These are phyloP conservation scores for Plasmodium gaboni DNA, from an alignment of 169 alveolate genomes.

Conservation along the genomic window DNA sequence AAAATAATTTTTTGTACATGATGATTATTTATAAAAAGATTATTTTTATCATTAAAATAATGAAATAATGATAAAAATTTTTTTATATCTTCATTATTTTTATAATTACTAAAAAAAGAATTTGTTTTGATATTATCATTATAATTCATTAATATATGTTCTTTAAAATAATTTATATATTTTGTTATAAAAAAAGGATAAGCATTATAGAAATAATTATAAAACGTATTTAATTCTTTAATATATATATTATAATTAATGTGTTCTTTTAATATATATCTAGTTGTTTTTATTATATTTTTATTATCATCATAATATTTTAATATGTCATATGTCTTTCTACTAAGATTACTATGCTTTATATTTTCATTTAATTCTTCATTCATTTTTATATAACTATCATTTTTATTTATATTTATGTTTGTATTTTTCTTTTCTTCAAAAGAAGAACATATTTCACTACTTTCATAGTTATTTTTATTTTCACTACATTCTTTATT, in stretches of 20 bases:
- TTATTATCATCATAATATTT: slow-evolving; percentile 37
- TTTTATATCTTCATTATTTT: slow-evolving; percentile 9
- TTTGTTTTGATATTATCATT: not conserved
- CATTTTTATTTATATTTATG: not conserved
- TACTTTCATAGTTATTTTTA: too few relatives aligned
- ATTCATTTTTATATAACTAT: not conserved
- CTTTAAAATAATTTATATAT: slow-evolving; percentile 23
- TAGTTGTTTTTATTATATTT: slow-evolving; percentile 57
- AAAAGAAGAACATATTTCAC: not conserved
- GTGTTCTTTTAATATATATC: slow-evolving; percentile 63
- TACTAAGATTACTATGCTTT: not conserved
- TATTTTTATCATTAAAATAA: slow-evolving; percentile 27
- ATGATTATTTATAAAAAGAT: too few relatives aligned
- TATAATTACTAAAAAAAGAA: not conserved
- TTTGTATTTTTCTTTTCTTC: slow-evolving; percentile 14
- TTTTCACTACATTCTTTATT: too few relatives aligned
- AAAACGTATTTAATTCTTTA: slow-evolving; percentile 29
- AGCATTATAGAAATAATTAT: slow-evolving; percentile 45
- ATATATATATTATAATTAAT: slow-evolving; percentile 36
- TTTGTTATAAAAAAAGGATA: slow-evolving; percentile 55
- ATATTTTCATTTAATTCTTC: not conserved
- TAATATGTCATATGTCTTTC: slow-evolving; percentile 18
- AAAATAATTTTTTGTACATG: not conserved
- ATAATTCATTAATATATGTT: not conserved
- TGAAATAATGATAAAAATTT: slow-evolving; percentile 10